Evolutionary conservation across 768 basidiomycete species (phyloP), one percentile per base, ranked within the genome.

Genomic region (Trametes meyenii): DNA sequence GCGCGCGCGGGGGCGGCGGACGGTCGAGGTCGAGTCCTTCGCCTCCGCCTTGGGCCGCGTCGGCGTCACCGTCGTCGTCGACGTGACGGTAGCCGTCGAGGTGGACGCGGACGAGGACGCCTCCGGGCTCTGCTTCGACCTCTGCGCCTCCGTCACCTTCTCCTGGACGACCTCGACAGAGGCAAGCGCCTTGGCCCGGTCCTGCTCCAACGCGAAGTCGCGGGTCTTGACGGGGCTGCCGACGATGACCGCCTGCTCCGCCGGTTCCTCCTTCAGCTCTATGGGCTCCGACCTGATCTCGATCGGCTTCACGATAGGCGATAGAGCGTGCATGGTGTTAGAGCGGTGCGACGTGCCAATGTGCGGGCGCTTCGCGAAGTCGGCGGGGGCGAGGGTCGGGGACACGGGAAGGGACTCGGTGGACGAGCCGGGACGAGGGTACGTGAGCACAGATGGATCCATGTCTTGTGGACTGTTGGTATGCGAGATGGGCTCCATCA

Each of bases 361-460:
- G 44, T 53, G 44, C 33, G 63, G 51, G 36, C 60, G 54, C 49
- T 59, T 45, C 36, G 45, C 33, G 29, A 57, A 36, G 19, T 60
- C 61, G 11, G 61, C 50, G 23, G 64, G 61, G 19, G 21, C 49
- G n/a, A 68, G 39, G 14, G 62, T 56, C 8, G 74, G 71, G 29
- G 75, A 70, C 12, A 70, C 66, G 12, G 82, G 82, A 11, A 90
- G 76, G 61, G 84, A 85, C 76, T 92, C 90, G 7, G 92, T 93
- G 13, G 88, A 90, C 53, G 83, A 81, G 12, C 82, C 86, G 16
- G 94, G 90, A 50, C 93, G 83, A 23, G 86, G 89, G 73, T 94
- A 87, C 17, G 78, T 78, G 66, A 89, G 76, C 39, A 95, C 93
- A 16, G 88, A 89, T 7, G 85, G 85, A 69, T 92, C 89, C 81